Evolutionary conservation across 768 basidiomycete species (phyloP).

Genomic region (Tulasnella calospora): DNA sequence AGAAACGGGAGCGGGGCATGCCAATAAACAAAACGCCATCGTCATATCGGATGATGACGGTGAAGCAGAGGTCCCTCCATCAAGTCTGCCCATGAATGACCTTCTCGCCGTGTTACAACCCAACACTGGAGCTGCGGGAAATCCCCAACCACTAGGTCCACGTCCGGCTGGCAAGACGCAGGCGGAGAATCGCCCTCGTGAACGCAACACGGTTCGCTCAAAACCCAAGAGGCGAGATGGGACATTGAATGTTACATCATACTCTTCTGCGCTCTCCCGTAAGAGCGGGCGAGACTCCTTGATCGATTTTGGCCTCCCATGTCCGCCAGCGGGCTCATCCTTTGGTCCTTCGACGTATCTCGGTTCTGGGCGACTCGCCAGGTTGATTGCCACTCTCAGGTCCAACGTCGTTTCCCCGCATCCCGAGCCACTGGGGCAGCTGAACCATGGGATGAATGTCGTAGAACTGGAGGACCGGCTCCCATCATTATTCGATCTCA

Average conservation of each 20-base stretch:
- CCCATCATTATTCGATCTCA: conserved; percentile 42
- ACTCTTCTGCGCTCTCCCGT: conserved; percentile 20
- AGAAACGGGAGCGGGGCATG: background rate
- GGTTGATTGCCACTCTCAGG: conserved; percentile 46
- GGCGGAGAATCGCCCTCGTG: background rate
- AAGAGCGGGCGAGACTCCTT: conserved; percentile 29
- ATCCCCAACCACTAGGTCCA: background rate
- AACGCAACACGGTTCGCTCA: background rate
- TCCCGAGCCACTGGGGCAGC: conserved; percentile 33
- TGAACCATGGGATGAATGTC: conserved; percentile 42
- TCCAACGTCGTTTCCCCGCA: conserved; percentile 32
- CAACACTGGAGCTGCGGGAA: background rate
- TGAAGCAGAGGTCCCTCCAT: background rate
- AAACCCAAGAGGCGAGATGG: background rate
- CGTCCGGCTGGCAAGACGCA: background rate
- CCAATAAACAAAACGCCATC: background rate
- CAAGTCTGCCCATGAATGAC: background rate
- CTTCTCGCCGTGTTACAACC: conserved; percentile 16
- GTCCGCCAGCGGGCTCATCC: conserved; percentile 49
- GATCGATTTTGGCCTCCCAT: conserved; percentile 51
- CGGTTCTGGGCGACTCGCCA: conserved; percentile 55
- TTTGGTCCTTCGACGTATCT: conserved; percentile 54
- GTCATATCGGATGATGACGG: conserved; percentile 20
- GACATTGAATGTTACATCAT: background rate
- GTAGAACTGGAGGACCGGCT: conserved; percentile 42